Base-by-base conservation (phyloP, 768 basidiomycete species). In the Tubosaeta brunneosetosa region DNA sequence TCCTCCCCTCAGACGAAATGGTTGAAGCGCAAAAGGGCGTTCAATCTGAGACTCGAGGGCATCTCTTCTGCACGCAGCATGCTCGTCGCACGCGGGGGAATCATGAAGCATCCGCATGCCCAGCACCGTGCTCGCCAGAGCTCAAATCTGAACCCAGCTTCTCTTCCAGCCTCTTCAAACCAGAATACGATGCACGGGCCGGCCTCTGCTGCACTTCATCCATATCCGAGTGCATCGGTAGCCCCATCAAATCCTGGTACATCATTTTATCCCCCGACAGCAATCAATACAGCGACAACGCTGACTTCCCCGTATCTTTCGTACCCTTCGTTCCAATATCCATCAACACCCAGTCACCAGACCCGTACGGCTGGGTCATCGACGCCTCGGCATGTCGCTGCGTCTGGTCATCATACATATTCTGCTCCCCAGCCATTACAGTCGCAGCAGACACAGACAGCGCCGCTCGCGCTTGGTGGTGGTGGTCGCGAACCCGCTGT, bases 21-120 rank as follows among this genome's bases (percentile, higher is more conserved):
- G 82, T 55, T 73, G 55, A 77, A 78, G 62, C 77, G 83, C 53
- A 85, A 85, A 69, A 79, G 77, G 62, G 77, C 75, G 25, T 80
- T 81, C 67, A 78, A 80, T 55, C 68, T 86, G 44, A 74, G 63
- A 58, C 66, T 78, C 49, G 76, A 75, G 40, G 78, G 78, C 31
- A 68, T 79, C 48, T 67, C 69, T 34, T 59, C 68, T 17, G 44
- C 62, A 1, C 62, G 66, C 4, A 46, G 56, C 31, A 63, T 59
- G 50, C 59, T 56, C 7, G 44, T 55, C 40, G 55, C 47, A 6
- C 62, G 68, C 5, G 62, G 62, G 45, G 64, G 66, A 2, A 55
- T 68, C 50, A 47, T 51, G 6, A 70, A 69, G 53, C 60, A 61
- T n/a, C 50, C 41, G 6, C 52, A 65, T 27, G 54, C 52, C 9